These are phyloP conservation scores for Calonectria pseudoreteaudii DNA, from an alignment of 2,329 filamentous ascomycete species.

Conservation along the genomic window DNA sequence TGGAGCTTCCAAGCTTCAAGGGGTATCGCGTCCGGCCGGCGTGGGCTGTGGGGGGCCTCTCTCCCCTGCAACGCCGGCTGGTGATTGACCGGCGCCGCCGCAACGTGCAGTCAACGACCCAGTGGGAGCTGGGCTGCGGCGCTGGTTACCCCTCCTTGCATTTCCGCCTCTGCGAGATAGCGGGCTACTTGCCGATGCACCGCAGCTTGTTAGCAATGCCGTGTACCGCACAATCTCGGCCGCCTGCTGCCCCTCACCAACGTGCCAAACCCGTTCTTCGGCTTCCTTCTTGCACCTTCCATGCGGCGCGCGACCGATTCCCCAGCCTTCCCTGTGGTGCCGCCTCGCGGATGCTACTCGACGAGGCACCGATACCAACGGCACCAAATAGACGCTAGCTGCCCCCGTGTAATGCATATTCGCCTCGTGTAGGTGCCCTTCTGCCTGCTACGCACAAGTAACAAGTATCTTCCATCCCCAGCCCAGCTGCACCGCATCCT, in stretches of 20 bases:
- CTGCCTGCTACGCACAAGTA: conserved; percentile 12
- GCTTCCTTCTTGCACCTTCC: conserved; percentile 57
- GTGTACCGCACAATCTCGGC: conserved; percentile 22
- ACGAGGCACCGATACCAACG: conserved; percentile 1
- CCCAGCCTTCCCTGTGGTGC: conserved; percentile 33
- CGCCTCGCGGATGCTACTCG: conserved; percentile 12
- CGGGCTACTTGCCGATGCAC: background rate
- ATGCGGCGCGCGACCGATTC: conserved; percentile 29
- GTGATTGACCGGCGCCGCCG: background rate
- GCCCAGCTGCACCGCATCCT: conserved; percentile 6
- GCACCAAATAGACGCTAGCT: background rate
- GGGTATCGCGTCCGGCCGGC: background rate
- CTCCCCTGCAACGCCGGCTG: conserved; percentile 4
- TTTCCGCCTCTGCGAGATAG: conserved; percentile 12
- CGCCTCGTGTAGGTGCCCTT: conserved; percentile 6
- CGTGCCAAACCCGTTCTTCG: conserved; percentile 43
- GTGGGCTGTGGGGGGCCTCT: background rate
- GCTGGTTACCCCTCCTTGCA: conserved; percentile 9
- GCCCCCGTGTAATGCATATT: background rate
- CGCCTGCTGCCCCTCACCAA: conserved; percentile 14
- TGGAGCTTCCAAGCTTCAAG: conserved; percentile 8
- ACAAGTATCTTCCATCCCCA: conserved; percentile 9
- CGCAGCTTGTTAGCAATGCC: background rate
- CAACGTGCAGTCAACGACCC: conserved; percentile 16
- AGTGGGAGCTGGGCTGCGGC: background rate